Base-by-base conservation (phyloP, 2,329 filamentous ascomycete species). In the Aspergillus novoparasiticus region DNA sequence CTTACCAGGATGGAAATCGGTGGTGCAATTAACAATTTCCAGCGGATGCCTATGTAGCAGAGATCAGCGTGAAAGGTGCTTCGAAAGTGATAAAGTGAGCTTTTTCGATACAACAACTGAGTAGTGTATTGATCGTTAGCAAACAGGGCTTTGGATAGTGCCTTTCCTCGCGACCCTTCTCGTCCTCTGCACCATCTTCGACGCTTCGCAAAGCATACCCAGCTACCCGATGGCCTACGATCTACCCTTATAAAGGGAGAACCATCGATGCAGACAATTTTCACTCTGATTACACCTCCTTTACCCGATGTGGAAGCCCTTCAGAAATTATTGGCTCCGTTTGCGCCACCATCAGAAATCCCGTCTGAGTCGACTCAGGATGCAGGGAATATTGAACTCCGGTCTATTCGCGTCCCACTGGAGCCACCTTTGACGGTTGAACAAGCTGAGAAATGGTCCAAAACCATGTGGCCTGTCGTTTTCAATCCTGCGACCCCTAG, bases 401-500 rank as follows among this genome's bases (percentile, higher is more conserved):
- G 74, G 61, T 68, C 72, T 6, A 75, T 74, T 11, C 69, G 66
- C n/a, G 75, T 83, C 50, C 79, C 80, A 0, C 70, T 79, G 12
- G 72, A 78, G 36, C 78, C 81, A 2, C 80, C 81, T 4, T 69
- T 79, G 53, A 79, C 72, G 36, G 50, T 67, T 2, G 62, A 68
- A n/a, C 79, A 82, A 71, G 78, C 81, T n/a, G 71, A 78, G 28
- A 68, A 70, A 60, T 82, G 80, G 80, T 74, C 76, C 10, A 73
- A 73, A 26, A 75, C 66, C 14, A 69, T 79, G 50, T 82, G 81
- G 81, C 80, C 80, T 0, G 76, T 79, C 36, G 71, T 73, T 12
- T 83, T 75, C 71, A 83, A 83, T 66, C 78, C 80, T 23, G 78
- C 81, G 6, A 76, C 80, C 9, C 78, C 80, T 10, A 73, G 78